phyloP scores from a whole-genome alignment of 2,329 filamentous ascomycete genomes.

The Aspergillus glaucus region DNA sequence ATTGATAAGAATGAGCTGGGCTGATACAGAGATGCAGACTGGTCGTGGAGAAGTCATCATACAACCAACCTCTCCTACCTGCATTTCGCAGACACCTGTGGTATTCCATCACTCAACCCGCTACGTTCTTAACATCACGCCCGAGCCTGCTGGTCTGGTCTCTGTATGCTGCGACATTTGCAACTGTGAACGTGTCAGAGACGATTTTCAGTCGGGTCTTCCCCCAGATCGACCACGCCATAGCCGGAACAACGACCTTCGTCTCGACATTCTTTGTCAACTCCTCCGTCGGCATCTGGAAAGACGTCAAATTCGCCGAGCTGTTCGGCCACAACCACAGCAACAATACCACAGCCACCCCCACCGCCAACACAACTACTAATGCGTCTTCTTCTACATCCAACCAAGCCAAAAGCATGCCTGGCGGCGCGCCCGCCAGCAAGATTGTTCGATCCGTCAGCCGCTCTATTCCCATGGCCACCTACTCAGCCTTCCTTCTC shows the following conservation, averaged over 20 bases:
- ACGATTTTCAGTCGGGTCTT: constrained; percentile 59
- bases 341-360: constrained; percentile 3
- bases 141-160: constrained; percentile 37
- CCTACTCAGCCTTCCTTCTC: constrained; percentile 59
- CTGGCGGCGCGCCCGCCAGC: constrained; percentile 3
- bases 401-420: background rate
- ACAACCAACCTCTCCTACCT: constrained; percentile 26
- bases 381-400: constrained; percentile 1
- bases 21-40: constrained; percentile 25
- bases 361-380: constrained; percentile 2
- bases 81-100: constrained; percentile 28
- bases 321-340: constrained; percentile 51
- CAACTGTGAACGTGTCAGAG: constrained; percentile 79
- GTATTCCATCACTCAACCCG: constrained; percentile 32
- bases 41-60: constrained; percentile 38
- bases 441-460: constrained; percentile 21
- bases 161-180: constrained; percentile 78
- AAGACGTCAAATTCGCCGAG: constrained; percentile 75
- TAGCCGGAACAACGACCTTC: constrained; percentile 71
- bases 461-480: constrained; percentile 43
- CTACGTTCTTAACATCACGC: constrained; percentile 34
- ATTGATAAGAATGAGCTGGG: background rate
- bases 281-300: constrained; percentile 69
- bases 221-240: constrained; percentile 53
- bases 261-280: constrained; percentile 68